Evolutionary conservation across 2,329 filamentous ascomycete species (phyloP), one percentile per base, ranked within the genome.

Genomic region (Cytospora leucostoma): DNA sequence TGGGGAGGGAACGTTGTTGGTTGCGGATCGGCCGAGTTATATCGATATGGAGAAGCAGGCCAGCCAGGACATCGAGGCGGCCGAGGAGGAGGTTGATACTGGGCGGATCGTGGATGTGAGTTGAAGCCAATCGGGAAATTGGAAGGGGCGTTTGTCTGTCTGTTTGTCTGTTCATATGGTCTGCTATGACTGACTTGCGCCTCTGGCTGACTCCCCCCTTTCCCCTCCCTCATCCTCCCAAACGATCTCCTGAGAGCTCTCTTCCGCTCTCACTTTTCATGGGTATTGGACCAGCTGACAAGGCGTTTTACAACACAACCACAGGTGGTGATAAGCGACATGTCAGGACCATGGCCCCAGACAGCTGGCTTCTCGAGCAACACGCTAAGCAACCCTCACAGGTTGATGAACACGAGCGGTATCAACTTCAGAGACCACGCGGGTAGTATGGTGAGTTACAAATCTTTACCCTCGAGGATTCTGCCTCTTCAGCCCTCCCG

Each of bases 331-430:
- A 81, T 99, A 74, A 97, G 92, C 87, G 95, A 99, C 85, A 99
- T 99, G 95, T 99, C 88, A 86, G 94, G 84, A 84, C 93, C 95
- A 89, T 97, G 93, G 93, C 83, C 87, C 71, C 90, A 91, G 80
- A 90, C 85, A 59, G 82, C 83, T 72, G 89, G 89, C 73, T 93
- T 91, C 80, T 89, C 86, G 80, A 89, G 90, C 81, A 92, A 87
- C 80, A 96, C 88, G 82, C 84, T 97, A 86, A 96, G 89, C 94
- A 90, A 95, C 86, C 92, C 93, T 68, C 95, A 96, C 84, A 99
- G 95, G 95, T 90, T 99, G 89, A 97, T 97, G 93, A 99, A 99
- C 78, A 97, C 94, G 71, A 97, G 91, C 78, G 95, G 95, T 62
- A 90, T 92, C 71, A 78, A 78, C 21, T 95, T 96, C 73, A 87